Conservation (phyloP, 148 eudicot species). For the Vaccinium myrtillus region DNA sequence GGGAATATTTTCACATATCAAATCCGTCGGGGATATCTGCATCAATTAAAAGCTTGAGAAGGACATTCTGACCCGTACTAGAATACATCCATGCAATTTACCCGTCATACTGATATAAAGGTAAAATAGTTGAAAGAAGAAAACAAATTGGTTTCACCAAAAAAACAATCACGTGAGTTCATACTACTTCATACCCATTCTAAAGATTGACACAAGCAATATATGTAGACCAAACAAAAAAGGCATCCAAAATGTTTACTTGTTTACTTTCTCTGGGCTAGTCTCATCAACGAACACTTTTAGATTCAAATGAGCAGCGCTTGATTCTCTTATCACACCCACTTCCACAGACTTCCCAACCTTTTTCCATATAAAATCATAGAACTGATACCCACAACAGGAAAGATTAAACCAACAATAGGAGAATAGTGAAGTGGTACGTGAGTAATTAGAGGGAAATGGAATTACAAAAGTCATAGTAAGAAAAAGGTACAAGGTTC, state of each 20-base stretch:
- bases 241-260: not conserved
- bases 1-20: too few species aligned
- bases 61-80: too few species aligned
- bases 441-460: not conserved
- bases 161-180: too few species aligned
- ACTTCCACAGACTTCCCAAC: conserved; percentile 2
- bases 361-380: not conserved
- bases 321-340: conserved; percentile 3
- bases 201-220: not conserved
- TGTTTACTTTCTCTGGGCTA: not conserved
- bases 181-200: not conserved
- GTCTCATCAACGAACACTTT: not conserved
- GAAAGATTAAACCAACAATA: not conserved
- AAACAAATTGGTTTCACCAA: too few species aligned
- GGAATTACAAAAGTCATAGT: too few species aligned
- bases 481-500: not conserved
- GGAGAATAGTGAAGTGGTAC: not conserved
- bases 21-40: too few species aligned
- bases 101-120: too few species aligned
- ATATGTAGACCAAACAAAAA: not conserved
- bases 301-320: not conserved
- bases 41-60: too few species aligned
- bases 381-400: not conserved
- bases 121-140: too few species aligned
- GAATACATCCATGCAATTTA: too few species aligned